Evolutionary conservation across 192 early-diverging fungal species (phyloP).

Genomic region (Dispira parvispora): DNA sequence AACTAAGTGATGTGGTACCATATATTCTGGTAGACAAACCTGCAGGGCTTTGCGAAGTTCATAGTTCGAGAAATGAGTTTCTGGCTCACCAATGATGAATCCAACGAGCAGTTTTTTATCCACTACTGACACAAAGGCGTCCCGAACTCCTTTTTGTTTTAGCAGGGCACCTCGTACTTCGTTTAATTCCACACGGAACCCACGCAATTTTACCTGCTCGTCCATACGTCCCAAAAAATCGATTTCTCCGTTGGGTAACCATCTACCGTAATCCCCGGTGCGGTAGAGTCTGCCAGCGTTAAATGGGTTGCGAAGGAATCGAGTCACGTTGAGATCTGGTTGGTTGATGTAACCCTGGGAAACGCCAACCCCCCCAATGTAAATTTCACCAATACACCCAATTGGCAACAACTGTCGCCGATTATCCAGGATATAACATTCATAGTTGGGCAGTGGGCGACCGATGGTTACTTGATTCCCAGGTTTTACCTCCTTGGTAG

Average conservation of each 20-base stretch:
- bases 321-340: slow-evolving; percentile 17
- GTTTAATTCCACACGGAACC: slow-evolving; percentile 24
- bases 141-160: neutral
- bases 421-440: slow-evolving; percentile 15
- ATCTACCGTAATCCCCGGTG: slow-evolving; percentile 10
- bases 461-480: slow-evolving; percentile 9
- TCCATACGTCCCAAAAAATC: slow-evolving; percentile 22
- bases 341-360: slow-evolving; percentile 26
- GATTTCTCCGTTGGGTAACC: slow-evolving; percentile 10
- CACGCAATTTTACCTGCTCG: slow-evolving; percentile 33
- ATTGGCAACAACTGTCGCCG: slow-evolving; percentile 14
- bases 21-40: neutral
- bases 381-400: slow-evolving; percentile 26
- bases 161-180: slow-evolving; percentile 17
- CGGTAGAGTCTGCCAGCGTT: neutral
- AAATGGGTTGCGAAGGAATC: slow-evolving; percentile 19
- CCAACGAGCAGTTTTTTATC: neutral
- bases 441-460: slow-evolving; percentile 9
- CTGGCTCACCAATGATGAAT: neutral
- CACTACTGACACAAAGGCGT: neutral
- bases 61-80: neutral
- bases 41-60: neutral
- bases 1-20: neutral
- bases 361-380: slow-evolving; percentile 24
- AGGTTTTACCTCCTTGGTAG: neutral